A percentile compares a stretch with the other conserved stretches of the same genome.
phyloP scores from a whole-genome alignment of 208 protist genomes.

The Trypanosoma mega region DNA sequence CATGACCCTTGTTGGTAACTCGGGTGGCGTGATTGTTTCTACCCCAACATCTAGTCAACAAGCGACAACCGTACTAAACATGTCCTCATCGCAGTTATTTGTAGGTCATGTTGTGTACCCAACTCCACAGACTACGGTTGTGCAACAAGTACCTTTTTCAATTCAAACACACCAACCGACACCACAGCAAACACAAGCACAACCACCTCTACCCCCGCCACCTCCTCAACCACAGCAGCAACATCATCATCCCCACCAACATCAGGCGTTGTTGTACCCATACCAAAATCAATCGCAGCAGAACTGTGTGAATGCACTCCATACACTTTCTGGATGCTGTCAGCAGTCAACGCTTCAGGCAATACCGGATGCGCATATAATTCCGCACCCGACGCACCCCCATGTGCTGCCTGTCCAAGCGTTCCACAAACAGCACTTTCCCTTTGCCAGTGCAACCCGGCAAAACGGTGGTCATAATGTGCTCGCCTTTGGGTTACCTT shows the following conservation, averaged over 20 bases:
- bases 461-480: not conserved
- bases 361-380: not conserved
- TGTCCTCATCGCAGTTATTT: slow-evolving; percentile 12
- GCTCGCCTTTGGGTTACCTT: not conserved
- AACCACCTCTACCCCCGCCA: not conserved
- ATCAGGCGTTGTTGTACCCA: not conserved
- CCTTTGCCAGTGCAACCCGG: not conserved
- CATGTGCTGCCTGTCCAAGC: not conserved
- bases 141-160: slow-evolving; percentile 13
- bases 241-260: not conserved
- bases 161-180: slow-evolving; percentile 12
- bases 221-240: not conserved
- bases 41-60: slow-evolving; percentile 14
- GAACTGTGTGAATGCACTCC: not conserved
- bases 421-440: not conserved
- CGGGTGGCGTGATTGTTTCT: slow-evolving; percentile 12
- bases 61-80: not conserved
- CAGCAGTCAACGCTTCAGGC: not conserved
- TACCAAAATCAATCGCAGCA: not conserved
- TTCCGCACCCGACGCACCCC: not conserved
- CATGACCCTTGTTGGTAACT: not conserved
- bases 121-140: not conserved
- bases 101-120: not conserved
- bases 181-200: slow-evolving; percentile 20
- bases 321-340: not conserved